Percentiles rank a stretch among this genome's conserved stretches.
phyloP scores from a whole-genome alignment of 2,329 filamentous ascomycete genomes.

The Colletotrichum tropicicola region DNA sequence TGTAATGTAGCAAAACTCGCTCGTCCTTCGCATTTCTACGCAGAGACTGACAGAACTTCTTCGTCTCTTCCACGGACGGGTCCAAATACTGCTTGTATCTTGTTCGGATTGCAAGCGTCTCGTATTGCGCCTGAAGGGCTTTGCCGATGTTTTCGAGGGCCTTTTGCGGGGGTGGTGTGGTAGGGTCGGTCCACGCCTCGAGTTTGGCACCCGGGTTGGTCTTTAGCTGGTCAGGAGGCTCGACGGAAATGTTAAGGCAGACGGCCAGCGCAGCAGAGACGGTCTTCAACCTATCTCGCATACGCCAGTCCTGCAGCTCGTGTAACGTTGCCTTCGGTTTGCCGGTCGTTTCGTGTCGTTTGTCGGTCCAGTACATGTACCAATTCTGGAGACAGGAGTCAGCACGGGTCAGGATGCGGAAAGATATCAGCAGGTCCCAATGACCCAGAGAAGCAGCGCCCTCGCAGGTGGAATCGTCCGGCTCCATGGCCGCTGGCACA shows the following conservation, averaged over 20 bases:
- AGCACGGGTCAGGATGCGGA: constrained; percentile 21
- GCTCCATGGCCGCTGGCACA: neutral
- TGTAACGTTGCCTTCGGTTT: constrained; percentile 77
- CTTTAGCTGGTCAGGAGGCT: constrained; percentile 96
- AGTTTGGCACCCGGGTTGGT: constrained; percentile 92
- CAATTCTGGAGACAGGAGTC: constrained; percentile 73
- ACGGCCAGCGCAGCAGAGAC: constrained; percentile 94
- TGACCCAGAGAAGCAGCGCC: neutral
- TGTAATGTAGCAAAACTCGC: constrained; percentile 97
- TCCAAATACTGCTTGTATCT: constrained; percentile 97
- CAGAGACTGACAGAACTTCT: constrained; percentile 92
- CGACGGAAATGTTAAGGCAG: constrained; percentile 96
- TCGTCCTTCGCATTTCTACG: constrained; percentile 95
- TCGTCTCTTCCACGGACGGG: constrained; percentile 95
- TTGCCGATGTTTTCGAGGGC: constrained; percentile 95
- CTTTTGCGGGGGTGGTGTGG: constrained; percentile 80
- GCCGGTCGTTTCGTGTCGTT: constrained; percentile 93
- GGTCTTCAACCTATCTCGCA: constrained; percentile 95
- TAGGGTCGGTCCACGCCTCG: constrained; percentile 97
- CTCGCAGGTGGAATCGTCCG: neutral
- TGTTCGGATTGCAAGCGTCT: constrained; percentile 93
- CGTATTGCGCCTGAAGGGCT: constrained; percentile 94
- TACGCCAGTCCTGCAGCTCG: constrained; percentile 91
- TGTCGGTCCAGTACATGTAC: constrained; percentile 99
- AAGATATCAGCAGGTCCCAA: constrained; percentile 4